Base-by-base conservation (phyloP, 768 basidiomycete species). In the Podaxis sp. region DNA sequence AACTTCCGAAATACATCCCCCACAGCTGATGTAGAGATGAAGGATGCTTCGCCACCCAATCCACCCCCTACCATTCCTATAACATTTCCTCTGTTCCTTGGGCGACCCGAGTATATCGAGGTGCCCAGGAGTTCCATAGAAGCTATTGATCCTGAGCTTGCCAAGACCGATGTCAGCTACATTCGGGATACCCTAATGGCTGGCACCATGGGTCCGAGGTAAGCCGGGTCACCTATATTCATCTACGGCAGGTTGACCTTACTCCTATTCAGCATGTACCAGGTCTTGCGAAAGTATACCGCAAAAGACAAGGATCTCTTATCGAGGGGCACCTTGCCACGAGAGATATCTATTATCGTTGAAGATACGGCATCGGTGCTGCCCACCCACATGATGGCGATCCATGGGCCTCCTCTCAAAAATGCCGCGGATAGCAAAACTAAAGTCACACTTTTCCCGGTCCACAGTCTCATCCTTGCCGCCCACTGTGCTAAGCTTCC, bases 401-500 rank as follows among this genome's bases (percentile, higher is more conserved):
- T 87, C 51, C 74, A 69, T 48, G 68, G 71, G 10, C 63, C 36
- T 44, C 69, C 47, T 37, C 53, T 53, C 54, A 63, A 64, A 68
- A 52, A 70, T 63, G 57, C 62, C 5, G 64, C 65, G 21, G 65
- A 62, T 28, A 57, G 38, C 56, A 64, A 32, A 60, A 59, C 57
- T 3, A 74, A 74, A 62, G 70, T 79, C 27, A 74, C 79, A 9
- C 76, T 92, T 55, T 86, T 82, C 64, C 86, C 91, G 4, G 80
- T 84, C 10, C 91, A 93, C 72, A 82, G 84, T 36, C 72, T 90
- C 55, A 77, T 92, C 46, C 79, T 93, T 57, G 87, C 87, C 5
- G 77, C 86, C 0, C 79, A 89, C 67, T 93, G 89, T 69, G 74
- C 89, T 16, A 77, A 81, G 46, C 78, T 92, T 5, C 85, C 88